phyloP scores from a whole-genome alignment of 352 stramenopile genomes.

The Phytophthora capsici region DNA sequence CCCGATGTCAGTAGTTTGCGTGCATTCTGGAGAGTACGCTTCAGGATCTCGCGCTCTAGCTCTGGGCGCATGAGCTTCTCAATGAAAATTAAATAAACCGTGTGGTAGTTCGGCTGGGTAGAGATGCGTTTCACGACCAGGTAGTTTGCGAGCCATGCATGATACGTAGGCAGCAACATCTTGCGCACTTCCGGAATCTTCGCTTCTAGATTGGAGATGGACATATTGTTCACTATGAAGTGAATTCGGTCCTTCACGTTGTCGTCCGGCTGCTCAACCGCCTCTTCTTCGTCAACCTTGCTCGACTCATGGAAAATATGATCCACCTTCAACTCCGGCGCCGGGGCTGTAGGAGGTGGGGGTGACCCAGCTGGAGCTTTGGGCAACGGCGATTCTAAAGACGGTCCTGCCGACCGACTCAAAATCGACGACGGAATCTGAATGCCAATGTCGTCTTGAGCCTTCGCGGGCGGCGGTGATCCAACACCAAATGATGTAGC shows the following conservation, averaged over 20 bases:
- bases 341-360: slow-evolving; percentile 48
- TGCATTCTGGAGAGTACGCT: slow-evolving; percentile 95
- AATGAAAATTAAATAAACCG: slow-evolving; percentile 97
- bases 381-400: slow-evolving; percentile 47
- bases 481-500: slow-evolving; percentile 28
- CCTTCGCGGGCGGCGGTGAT: slow-evolving; percentile 29
- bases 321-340: slow-evolving; percentile 72
- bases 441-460: slow-evolving; percentile 43
- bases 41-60: slow-evolving; percentile 95
- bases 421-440: slow-evolving; percentile 53
- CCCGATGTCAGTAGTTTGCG: slow-evolving; percentile 96
- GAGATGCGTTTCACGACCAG: slow-evolving; percentile 99
- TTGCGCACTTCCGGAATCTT: slow-evolving; percentile 97
- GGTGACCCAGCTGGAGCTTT: slow-evolving; percentile 51
- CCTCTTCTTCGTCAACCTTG: slow-evolving; percentile 64
- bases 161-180: slow-evolving; percentile 93
- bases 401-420: slow-evolving; percentile 54
- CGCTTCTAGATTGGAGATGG: slow-evolving; percentile 95
- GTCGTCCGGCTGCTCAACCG: slow-evolving; percentile 77
- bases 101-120: slow-evolving; percentile 99
- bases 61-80: slow-evolving; percentile 95
- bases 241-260: slow-evolving; percentile 96
- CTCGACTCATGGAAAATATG: slow-evolving; percentile 87
- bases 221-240: slow-evolving; percentile 99
- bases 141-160: slow-evolving; percentile 99